These are phyloP conservation scores for Rhodosporidiobolus sp. DNA, from an alignment of 768 basidiomycete species.

Conservation along the genomic window DNA sequence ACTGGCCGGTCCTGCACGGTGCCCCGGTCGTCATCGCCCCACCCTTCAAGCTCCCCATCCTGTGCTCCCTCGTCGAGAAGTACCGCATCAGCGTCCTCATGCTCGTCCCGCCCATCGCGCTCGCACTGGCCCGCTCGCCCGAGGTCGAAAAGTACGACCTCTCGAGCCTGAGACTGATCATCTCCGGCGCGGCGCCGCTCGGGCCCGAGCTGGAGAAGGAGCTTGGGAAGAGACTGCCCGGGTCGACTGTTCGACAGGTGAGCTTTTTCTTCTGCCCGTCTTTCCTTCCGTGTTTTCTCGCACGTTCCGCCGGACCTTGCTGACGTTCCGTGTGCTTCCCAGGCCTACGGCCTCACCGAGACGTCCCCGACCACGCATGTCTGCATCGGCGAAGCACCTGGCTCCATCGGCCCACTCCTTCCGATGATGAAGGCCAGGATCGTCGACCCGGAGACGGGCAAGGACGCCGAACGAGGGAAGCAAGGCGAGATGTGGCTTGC, in stretches of 20 bases:
- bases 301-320: background rate
- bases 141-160: slow-evolving; percentile 40
- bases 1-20: slow-evolving; percentile 58
- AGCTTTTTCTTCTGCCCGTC: background rate
- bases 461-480: slow-evolving; percentile 29
- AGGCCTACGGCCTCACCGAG: slow-evolving; percentile 43
- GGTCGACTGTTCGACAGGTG: slow-evolving; percentile 13
- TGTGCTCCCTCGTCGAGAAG: slow-evolving; percentile 63
- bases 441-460: slow-evolving; percentile 35
- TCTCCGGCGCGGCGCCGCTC: slow-evolving; percentile 44
- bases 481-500: slow-evolving; percentile 37
- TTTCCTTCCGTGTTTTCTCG: background rate
- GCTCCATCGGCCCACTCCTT: slow-evolving; percentile 37
- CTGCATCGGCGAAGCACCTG: background rate
- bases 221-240: slow-evolving; percentile 22
- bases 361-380: slow-evolving; percentile 30
- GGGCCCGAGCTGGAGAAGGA: slow-evolving; percentile 40
- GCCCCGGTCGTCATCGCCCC: slow-evolving; percentile 60
- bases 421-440: slow-evolving; percentile 35
- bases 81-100: slow-evolving; percentile 58
- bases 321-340: background rate
- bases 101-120: slow-evolving; percentile 43
- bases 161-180: slow-evolving; percentile 26
- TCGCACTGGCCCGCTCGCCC: slow-evolving; percentile 36
- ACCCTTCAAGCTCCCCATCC: slow-evolving; percentile 67